Evolutionary conservation across 148 eudicot species (phyloP).

Genomic region (Vaccinium myrtillus): DNA sequence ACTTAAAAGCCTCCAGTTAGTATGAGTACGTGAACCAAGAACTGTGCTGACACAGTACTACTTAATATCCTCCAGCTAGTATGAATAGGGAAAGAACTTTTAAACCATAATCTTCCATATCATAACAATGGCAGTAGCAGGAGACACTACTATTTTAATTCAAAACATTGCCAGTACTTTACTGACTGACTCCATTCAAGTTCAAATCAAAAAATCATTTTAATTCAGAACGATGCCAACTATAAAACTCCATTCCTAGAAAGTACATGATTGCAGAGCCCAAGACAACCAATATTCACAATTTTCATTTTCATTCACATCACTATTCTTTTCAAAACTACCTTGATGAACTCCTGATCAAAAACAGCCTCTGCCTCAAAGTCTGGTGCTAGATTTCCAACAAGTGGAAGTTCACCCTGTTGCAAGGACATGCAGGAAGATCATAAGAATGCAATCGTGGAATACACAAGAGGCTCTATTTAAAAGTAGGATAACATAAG

Average conservation of each 20-base stretch:
- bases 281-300: neutral
- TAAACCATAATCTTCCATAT: neutral
- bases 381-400: conserved; percentile 89
- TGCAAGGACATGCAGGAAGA: conserved; percentile 10
- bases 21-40: neutral
- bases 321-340: conserved; percentile 20
- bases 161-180: neutral
- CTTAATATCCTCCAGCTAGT: neutral
- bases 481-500: neutral
- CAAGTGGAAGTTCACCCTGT: conserved; percentile 73
- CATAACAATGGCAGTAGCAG: neutral
- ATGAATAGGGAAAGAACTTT: neutral
- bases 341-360: conserved; percentile 93
- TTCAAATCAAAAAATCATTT: neutral
- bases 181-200: neutral
- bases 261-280: neutral
- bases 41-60: neutral
- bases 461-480: neutral
- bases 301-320: neutral
- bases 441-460: conserved; percentile 2
- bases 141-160: neutral
- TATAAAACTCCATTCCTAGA: neutral
- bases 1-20: neutral
- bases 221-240: neutral
- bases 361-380: conserved; percentile 98